Evolutionary conservation across 768 basidiomycete genomes (phyloP).

Genomic region (Leucocoprinus sp.): DNA sequence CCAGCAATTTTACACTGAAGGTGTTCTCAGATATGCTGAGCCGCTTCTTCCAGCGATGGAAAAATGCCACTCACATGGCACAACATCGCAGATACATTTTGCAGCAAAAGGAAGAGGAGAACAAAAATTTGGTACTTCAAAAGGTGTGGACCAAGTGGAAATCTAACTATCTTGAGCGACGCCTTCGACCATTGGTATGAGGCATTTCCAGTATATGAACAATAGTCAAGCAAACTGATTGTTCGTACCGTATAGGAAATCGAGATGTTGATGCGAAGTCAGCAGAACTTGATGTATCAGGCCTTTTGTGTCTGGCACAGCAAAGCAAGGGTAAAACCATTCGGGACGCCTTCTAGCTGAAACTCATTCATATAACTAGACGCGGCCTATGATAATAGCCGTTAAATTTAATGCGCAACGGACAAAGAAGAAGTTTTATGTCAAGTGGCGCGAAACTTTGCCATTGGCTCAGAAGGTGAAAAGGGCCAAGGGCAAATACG

Average conservation of each 20-base stretch:
- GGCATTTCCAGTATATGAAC: background rate
- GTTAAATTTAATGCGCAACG: slow-evolving; percentile 55
- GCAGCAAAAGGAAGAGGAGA: slow-evolving; percentile 53
- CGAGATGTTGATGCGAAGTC: slow-evolving; percentile 47
- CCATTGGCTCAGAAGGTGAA: slow-evolving; percentile 61
- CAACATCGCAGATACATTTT: slow-evolving; percentile 55
- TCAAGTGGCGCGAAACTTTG: slow-evolving; percentile 60
- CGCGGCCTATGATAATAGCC: slow-evolving; percentile 57
- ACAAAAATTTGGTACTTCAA: slow-evolving; percentile 42
- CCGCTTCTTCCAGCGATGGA: slow-evolving; percentile 66
- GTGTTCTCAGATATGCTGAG: slow-evolving; percentile 49
- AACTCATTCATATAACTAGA: slow-evolving; percentile 29
- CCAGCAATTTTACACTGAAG: slow-evolving; percentile 7
- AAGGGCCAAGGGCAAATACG: slow-evolving; percentile 42
- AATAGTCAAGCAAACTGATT: slow-evolving; percentile 2
- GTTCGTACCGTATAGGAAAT: slow-evolving; percentile 37
- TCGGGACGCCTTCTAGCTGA: background rate
- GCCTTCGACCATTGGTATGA: slow-evolving; percentile 54
- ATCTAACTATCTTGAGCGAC: slow-evolving; percentile 58
- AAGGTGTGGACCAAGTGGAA: slow-evolving; percentile 76
- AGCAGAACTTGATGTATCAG: slow-evolving; percentile 54
- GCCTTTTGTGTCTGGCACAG: slow-evolving; percentile 70
- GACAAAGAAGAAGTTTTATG: slow-evolving; percentile 54
- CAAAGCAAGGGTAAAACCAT: slow-evolving; percentile 52
- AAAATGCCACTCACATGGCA: slow-evolving; percentile 46